Percentiles rank a stretch among this genome's conserved stretches.
These are phyloP conservation scores for Gracilaria gracilis DNA, from an alignment of 23 red algal species.

Conservation along the genomic window DNA sequence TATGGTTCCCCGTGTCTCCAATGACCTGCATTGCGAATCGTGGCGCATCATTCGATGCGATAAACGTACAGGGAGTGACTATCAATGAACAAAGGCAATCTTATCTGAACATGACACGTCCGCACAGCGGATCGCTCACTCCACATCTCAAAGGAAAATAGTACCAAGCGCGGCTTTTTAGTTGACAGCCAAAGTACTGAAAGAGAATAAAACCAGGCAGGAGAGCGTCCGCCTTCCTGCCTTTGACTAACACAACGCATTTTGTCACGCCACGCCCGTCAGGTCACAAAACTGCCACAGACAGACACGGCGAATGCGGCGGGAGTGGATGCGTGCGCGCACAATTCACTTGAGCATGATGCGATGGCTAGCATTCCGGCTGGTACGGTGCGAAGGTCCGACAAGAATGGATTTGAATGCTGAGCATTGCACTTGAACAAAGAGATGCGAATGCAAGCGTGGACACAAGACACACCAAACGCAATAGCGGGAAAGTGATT, in stretches of 20 bases:
- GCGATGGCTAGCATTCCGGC: background rate
- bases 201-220: background rate
- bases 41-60: background rate
- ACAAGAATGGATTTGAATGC: background rate
- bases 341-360: background rate
- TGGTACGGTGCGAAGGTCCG: background rate
- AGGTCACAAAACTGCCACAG: background rate
- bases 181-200: too few relatives aligned
- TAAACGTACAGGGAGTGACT: background rate
- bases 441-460: too few relatives aligned
- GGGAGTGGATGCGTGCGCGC: background rate
- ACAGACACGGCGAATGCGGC: background rate
- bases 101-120: background rate
- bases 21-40: background rate
- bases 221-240: background rate
- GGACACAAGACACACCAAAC: too few relatives aligned
- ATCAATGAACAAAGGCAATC: background rate
- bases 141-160: background rate
- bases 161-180: too few relatives aligned
- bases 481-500: too few relatives aligned
- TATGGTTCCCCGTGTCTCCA: background rate
- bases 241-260: conserved; percentile 15
- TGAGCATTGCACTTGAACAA: too few relatives aligned
- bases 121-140: background rate
- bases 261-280: background rate